Evolutionary conservation across 257 asterid species (phyloP).

Genomic region (Paulownia fortunei): DNA sequence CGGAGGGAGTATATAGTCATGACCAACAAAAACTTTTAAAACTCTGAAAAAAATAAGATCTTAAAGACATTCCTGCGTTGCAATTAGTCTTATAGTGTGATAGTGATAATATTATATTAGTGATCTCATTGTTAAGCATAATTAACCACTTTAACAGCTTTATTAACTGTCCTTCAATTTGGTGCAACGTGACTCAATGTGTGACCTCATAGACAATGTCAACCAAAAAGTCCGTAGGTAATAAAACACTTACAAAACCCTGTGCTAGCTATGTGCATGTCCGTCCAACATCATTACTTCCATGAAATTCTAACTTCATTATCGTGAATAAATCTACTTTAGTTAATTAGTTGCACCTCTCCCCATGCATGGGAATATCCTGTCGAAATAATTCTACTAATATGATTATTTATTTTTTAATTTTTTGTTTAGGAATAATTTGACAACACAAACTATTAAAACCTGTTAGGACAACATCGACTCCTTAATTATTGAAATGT

Average conservation of each 20-base stretch:
- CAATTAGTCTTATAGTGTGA: not conserved
- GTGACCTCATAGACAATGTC: constrained; percentile 7
- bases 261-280: not conserved
- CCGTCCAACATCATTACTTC: not conserved
- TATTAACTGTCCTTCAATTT: not conserved
- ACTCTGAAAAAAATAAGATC: not conserved
- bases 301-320: not conserved
- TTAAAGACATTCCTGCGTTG: not conserved
- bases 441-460: no score
- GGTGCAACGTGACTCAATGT: constrained; percentile 31
- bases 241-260: not conserved
- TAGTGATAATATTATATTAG: not conserved
- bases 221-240: not conserved
- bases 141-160: not conserved
- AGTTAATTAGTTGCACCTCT: no score
- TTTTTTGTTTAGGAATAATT: no score
- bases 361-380: not conserved
- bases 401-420: not conserved
- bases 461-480: no score
- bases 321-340: not conserved
- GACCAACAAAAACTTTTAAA: not conserved
- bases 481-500: no score
- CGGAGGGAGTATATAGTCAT: no score
- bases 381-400: not conserved
- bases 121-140: constrained; percentile 18